A percentile compares a stretch with the other conserved stretches of the same genome.
Conservation (phyloP, 2,329 filamentous ascomycete species). For the Trichoderma sp. region DNA sequence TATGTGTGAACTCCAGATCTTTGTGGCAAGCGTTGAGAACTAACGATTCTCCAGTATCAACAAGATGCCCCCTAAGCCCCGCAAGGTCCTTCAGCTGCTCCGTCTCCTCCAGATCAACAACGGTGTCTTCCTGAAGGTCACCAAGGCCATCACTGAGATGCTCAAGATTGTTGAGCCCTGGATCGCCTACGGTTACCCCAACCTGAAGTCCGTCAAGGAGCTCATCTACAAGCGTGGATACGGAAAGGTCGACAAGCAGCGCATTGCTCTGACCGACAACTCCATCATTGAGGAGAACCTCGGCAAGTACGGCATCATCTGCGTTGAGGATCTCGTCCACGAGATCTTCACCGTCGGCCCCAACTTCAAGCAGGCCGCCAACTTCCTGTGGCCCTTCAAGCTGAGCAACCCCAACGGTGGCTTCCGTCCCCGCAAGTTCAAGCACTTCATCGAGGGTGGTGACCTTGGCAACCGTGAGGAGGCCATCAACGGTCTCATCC, state of each 20-base stretch:
- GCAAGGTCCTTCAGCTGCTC: conserved; percentile 99
- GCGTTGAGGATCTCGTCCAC: conserved; percentile 98
- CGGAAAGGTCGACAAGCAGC: conserved; percentile 98
- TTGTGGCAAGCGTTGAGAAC: background rate
- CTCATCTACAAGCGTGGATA: conserved; percentile 99
- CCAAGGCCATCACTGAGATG: conserved; percentile 97
- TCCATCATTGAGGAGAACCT: conserved; percentile 94
- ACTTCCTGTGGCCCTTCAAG: conserved; percentile 99
- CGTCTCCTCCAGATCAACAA: conserved; percentile 99
- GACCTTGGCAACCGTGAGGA: conserved; percentile 98
- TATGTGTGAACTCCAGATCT: conserved; percentile 40
- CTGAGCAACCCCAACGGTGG: conserved; percentile 96
- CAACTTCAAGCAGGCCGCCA: conserved; percentile 99
- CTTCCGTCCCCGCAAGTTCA: conserved; percentile 96
- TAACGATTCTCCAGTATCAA: conserved; percentile 72
- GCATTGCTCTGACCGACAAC: conserved; percentile 95
- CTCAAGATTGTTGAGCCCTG: conserved; percentile 98
- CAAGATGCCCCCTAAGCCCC: conserved; percentile 99
- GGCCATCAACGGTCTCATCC: conserved; percentile 92
- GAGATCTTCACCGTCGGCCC: conserved; percentile 98
- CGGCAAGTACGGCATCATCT: conserved; percentile 98
- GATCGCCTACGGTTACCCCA: conserved; percentile 98
- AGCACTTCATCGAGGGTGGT: conserved; percentile 98
- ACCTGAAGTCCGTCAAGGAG: conserved; percentile 98
- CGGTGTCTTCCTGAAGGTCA: conserved; percentile 94